Conservation (phyloP, 495 filamentous ascomycete genomes). For the Hypoxylon cercidicola region DNA sequence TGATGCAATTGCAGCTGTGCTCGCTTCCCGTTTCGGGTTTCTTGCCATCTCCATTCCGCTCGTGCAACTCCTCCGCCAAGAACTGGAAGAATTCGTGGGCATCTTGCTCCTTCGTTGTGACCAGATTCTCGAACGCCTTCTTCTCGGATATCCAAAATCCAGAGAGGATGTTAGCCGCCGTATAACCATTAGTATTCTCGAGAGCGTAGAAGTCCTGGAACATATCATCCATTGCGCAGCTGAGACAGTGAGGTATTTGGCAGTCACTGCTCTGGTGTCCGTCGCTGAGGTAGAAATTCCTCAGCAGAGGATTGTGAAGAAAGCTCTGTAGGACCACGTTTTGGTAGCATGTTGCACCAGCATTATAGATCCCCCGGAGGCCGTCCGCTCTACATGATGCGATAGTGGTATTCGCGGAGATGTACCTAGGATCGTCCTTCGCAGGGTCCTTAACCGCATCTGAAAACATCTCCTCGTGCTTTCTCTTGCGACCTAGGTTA, state of each 20-base stretch:
- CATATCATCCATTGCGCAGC: conserved; percentile 89
- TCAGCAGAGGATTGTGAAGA: conserved; percentile 86
- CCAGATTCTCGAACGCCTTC: conserved; percentile 72
- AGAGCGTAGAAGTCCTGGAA: conserved; percentile 87
- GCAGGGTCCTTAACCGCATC: conserved; percentile 62
- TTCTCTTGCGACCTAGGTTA: conserved; percentile 63
- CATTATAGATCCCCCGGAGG: conserved; percentile 90
- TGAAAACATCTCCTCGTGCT: conserved; percentile 67
- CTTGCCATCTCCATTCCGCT: conserved; percentile 69
- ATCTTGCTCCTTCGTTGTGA: conserved; percentile 93
- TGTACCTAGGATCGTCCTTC: conserved; percentile 69
- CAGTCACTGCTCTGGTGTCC: conserved; percentile 81
- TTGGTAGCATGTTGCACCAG: conserved; percentile 94
- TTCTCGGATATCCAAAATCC: conserved; percentile 80
- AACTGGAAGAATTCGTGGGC: conserved; percentile 97
- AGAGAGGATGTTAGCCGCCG: conserved; percentile 80
- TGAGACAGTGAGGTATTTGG: conserved; percentile 73
- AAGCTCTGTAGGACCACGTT: conserved; percentile 89
- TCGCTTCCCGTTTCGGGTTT: conserved; percentile 65
- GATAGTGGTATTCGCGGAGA: conserved; percentile 67
- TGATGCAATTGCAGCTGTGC: conserved; percentile 81
- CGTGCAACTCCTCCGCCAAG: conserved; percentile 85
- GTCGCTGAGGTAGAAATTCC: conserved; percentile 86
- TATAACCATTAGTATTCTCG: conserved; percentile 85
- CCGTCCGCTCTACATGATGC: conserved; percentile 76